Percentiles rank a stretch among this genome's conserved stretches.
phyloP scores from a whole-genome alignment of 1,284 basidiomycete species.

The Phellopilus nigrolimitatus region DNA sequence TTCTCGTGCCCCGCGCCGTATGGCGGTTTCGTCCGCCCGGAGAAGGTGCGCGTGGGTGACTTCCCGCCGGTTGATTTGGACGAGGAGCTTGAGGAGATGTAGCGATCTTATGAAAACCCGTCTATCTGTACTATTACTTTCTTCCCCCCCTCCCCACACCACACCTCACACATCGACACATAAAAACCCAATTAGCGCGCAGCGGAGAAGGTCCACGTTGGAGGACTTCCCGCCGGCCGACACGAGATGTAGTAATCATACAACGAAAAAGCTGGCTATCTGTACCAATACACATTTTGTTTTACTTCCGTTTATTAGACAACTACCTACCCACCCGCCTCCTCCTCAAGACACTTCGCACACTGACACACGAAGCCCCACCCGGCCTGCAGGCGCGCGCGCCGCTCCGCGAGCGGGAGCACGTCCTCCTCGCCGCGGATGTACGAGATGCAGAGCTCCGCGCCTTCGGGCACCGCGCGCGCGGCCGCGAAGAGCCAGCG shows the following conservation, averaged over 20 bases:
- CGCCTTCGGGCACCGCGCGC: conserved; percentile 13
- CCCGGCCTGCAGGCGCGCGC: conserved; percentile 16
- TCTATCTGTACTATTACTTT: background rate
- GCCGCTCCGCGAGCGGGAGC: conserved; percentile 16
- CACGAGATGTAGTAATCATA: too few relatives aligned
- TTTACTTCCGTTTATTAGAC: too few relatives aligned
- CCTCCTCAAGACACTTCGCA: conserved; percentile 8
- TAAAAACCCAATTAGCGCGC: too few relatives aligned
- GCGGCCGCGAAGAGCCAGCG: conserved; percentile 21
- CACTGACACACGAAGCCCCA: conserved; percentile 25
- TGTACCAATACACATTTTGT: too few relatives aligned
- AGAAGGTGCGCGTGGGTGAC: conserved; percentile 81
- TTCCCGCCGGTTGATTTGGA: conserved; percentile 79
- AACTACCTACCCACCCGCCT: conserved; percentile 1
- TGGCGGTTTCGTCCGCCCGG: conserved; percentile 86
- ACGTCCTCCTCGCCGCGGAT: conserved; percentile 21
- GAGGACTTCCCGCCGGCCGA: too few relatives aligned
- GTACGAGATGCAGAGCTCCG: conserved; percentile 25
- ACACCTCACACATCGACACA: conserved; percentile 21
- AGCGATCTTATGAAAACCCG: conserved; percentile 22
- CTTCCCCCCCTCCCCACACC: conserved; percentile 28
- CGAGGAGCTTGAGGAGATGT: conserved; percentile 77
- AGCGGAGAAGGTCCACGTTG: too few relatives aligned
- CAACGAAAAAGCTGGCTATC: too few relatives aligned
- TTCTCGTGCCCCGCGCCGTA: conserved; percentile 76